These are phyloP conservation scores for Colletotrichum lupini DNA, from an alignment of 2,329 filamentous ascomycete species.

Conservation along the genomic window DNA sequence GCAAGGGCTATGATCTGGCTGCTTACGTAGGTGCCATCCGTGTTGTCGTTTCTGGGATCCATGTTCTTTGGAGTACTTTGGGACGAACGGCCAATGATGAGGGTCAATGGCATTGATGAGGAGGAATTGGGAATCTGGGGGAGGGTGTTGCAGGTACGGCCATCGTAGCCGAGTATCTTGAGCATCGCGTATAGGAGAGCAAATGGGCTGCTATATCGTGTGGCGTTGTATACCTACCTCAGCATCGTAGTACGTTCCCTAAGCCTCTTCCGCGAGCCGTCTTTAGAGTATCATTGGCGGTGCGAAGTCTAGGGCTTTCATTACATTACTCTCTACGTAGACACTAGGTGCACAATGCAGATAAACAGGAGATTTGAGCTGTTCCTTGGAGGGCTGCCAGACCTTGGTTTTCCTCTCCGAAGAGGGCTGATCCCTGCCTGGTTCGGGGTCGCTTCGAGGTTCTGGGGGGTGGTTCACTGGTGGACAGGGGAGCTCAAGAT, in stretches of 20 bases:
- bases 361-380: not conserved
- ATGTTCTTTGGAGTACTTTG: not conserved
- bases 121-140: not conserved
- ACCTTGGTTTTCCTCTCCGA: constrained; percentile 19
- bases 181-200: not conserved
- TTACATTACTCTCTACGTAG: not conserved
- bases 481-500: constrained; percentile 20
- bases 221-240: constrained; percentile 7
- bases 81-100: not conserved
- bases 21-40: constrained; percentile 8
- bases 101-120: not conserved
- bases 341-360: not conserved
- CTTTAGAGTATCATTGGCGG: constrained; percentile 2
- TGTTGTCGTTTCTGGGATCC: not conserved
- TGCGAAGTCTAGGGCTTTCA: not conserved
- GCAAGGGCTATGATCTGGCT: not conserved
- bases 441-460: constrained; percentile 12
- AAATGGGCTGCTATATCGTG: not conserved
- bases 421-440: constrained; percentile 10
- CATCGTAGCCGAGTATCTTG: not conserved
- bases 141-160: not conserved
- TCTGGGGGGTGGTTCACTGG: not conserved
- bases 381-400: not conserved
- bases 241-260: too few relatives aligned
- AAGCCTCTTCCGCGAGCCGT: not conserved